Conservation (phyloP, 495 filamentous ascomycete genomes). For the Hypoxylon subgilvum region DNA sequence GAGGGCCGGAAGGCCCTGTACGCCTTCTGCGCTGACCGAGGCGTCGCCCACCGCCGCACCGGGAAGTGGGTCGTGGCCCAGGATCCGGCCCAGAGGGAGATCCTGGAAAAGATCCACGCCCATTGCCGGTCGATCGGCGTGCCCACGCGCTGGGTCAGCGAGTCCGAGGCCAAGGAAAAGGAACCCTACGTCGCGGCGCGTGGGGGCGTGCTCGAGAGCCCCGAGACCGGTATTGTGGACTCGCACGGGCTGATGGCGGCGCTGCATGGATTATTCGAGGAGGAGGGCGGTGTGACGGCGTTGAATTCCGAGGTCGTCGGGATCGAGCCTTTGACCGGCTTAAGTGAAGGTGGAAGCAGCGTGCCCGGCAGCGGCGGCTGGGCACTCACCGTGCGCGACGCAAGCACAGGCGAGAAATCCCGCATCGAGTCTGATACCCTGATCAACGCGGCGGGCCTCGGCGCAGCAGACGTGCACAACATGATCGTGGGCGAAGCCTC, state of each 20-base stretch:
- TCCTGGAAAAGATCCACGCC: constrained; percentile 67
- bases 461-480: constrained; percentile 78
- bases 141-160: constrained; percentile 72
- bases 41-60: constrained; percentile 72
- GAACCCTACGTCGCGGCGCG: constrained; percentile 80
- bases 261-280: constrained; percentile 75
- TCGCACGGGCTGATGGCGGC: constrained; percentile 82
- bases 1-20: constrained; percentile 78
- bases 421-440: constrained; percentile 74
- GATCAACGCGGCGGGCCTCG: constrained; percentile 85
- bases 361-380: constrained; percentile 60
- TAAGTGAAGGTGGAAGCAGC: not conserved
- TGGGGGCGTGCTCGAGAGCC: constrained; percentile 78
- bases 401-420: constrained; percentile 52
- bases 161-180: constrained; percentile 61
- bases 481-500: constrained; percentile 72
- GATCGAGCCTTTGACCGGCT: constrained; percentile 63
- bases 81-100: constrained; percentile 67
- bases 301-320: constrained; percentile 66
- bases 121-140: constrained; percentile 70
- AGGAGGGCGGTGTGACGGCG: constrained; percentile 75
- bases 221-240: constrained; percentile 89
- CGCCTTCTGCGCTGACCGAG: constrained; percentile 68
- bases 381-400: constrained; percentile 52
- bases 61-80: constrained; percentile 98